Base-by-base conservation (phyloP, 352 stramenopile genomes). In the Pythium biforme region DNA sequence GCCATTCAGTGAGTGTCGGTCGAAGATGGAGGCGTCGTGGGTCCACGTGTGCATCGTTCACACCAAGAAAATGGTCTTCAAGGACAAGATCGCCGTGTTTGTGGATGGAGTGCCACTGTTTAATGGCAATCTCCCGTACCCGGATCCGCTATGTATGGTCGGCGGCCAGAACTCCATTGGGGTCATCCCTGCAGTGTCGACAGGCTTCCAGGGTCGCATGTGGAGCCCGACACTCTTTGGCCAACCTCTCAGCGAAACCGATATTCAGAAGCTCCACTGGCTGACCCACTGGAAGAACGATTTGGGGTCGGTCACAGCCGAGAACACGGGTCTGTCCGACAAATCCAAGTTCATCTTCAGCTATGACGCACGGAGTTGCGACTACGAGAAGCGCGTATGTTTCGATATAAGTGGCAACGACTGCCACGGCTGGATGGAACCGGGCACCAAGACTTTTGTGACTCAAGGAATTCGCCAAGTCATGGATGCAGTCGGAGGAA, bases 11-110 rank as follows among this genome's bases (percentile, higher is more conserved):
- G 71, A 78, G 2, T 73, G 66, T 39, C 64, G 83, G 26, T 59
- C 64, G 0, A 73, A 76, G 31, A 88, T 93, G 75, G 62, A 88
- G 55, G 59, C 47, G 23, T 48, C 64, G 14, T 95, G 84, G 86
- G 73, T 86, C 1, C 83, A 93, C 49, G 45, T 95, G 33, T 90
- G 79, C 54, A 70, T 95, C 48, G 83, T 92, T 0, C 86, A 95
- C 60, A 73, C 81, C 1, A 94, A 93, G 65, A 95, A 93, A 53
- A 92, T 95, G 80, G 80, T 95, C 12, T 95, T 94, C 69, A 94
- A 92, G 61, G 86, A 94, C 69, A 95, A 95, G 62, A 34, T 94
- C 11, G 75, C 69, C 0, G 75, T 95, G 27, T 94, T 74, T 59
- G 64, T 86, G n/a, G 72, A 95, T 48, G 84, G 83, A 1, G 72